Conservation (phyloP, 176 grass and related monocot species). For the Saccharum officinarum region DNA sequence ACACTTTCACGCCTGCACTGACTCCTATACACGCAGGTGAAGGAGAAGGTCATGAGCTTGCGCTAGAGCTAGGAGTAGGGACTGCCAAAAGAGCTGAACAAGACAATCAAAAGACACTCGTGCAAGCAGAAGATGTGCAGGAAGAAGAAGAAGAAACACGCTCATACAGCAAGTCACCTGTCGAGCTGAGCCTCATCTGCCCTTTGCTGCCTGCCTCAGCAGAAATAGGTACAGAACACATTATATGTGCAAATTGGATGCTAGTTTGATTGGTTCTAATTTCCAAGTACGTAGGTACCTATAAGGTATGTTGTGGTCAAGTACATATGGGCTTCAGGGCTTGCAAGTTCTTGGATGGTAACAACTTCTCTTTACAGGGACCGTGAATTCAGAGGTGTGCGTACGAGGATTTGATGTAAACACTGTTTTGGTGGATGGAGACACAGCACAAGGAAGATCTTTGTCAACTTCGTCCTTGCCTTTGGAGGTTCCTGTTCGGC, state of each 20-base stretch:
- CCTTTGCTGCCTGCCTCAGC: background rate
- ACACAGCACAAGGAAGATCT: background rate
- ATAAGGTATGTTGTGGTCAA: constrained; percentile 15
- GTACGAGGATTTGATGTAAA: constrained; percentile 30
- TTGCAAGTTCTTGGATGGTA: constrained; percentile 26
- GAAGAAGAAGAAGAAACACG: constrained; percentile 21
- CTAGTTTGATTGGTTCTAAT: constrained; percentile 20
- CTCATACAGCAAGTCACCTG: background rate
- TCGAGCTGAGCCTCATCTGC: constrained; percentile 16
- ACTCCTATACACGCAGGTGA: background rate
- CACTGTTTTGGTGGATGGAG: background rate
- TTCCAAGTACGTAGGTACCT: background rate
- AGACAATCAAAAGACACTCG: constrained; percentile 7
- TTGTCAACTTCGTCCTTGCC: constrained; percentile 26
- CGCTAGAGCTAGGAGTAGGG: constrained; percentile 38
- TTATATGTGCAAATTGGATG: background rate
- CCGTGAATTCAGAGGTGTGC: constrained; percentile 27
- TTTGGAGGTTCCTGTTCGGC: constrained; percentile 12
- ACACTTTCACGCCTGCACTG: background rate
- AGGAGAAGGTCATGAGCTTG: constrained; percentile 32
- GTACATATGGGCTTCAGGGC: background rate
- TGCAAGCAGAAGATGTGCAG: background rate
- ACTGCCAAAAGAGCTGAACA: constrained; percentile 16
- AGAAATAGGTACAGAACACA: constrained; percentile 28
- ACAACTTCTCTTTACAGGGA: constrained; percentile 31